Percentiles rank a stretch among this genome's conserved stretches.
Evolutionary conservation across 805 yeast genomes (phyloP).

Genomic region (Barnettozyma siamensis): DNA sequence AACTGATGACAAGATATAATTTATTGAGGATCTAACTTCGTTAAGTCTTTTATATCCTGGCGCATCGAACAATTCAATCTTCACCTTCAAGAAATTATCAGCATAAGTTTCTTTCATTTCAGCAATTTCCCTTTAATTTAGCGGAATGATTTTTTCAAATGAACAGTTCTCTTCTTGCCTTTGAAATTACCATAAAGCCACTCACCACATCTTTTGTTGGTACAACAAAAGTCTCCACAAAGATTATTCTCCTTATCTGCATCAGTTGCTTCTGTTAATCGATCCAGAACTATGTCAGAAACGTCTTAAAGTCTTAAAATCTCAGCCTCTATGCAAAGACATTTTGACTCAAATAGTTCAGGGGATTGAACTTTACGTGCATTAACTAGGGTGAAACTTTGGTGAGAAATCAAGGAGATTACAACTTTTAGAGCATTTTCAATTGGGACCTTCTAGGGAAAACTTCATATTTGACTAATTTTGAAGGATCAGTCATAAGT

Average conservation of each 20-base stretch:
- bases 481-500: too few relatives aligned
- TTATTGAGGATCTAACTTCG: slow-evolving; percentile 22
- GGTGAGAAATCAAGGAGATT: too few relatives aligned
- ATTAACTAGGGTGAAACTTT: too few relatives aligned
- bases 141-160: slow-evolving; percentile 35
- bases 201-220: slow-evolving; percentile 36
- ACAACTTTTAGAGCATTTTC: too few relatives aligned
- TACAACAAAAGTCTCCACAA: slow-evolving; percentile 35
- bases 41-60: slow-evolving; percentile 11
- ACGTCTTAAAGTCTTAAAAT: slow-evolving; percentile 17
- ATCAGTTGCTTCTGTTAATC: slow-evolving; percentile 43
- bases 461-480: too few relatives aligned
- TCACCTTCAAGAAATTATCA: slow-evolving; percentile 20
- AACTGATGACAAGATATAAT: slow-evolving; percentile 26
- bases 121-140: slow-evolving; percentile 27
- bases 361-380: slow-evolving; percentile 35
- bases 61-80: slow-evolving; percentile 27
- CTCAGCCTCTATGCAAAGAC: slow-evolving; percentile 32
- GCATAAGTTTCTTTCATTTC: slow-evolving; percentile 28
- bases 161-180: slow-evolving; percentile 29
- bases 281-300: slow-evolving; percentile 36
- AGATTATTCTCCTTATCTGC: slow-evolving; percentile 27
- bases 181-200: slow-evolving; percentile 23
- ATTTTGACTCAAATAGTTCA: slow-evolving; percentile 33
- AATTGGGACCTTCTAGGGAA: too few relatives aligned